Evolutionary conservation across 192 early-diverging fungal species (phyloP).

Genomic region (Coemansia interrupta): DNA sequence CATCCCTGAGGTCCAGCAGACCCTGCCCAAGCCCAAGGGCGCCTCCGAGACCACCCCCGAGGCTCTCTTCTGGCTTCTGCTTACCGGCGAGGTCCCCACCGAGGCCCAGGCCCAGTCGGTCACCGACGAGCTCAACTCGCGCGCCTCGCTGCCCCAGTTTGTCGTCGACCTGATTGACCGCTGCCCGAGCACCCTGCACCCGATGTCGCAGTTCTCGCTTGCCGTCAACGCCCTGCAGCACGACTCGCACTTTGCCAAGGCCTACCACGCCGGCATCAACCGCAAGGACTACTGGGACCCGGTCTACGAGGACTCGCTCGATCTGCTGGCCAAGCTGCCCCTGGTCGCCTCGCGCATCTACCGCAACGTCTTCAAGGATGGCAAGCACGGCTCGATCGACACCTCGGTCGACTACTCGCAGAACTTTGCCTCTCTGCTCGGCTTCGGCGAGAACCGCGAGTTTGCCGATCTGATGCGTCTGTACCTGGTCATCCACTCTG

Average conservation of each 20-base stretch:
- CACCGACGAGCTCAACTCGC: constrained; percentile 95
- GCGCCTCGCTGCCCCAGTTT: constrained; percentile 85
- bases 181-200: constrained; percentile 97
- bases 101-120: constrained; percentile 82
- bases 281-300: constrained; percentile 97
- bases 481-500: constrained; percentile 99
- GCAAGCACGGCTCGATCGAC: constrained; percentile 85
- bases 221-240: constrained; percentile 97
- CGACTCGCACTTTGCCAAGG: constrained; percentile 95
- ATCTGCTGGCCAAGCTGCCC: constrained; percentile 98
- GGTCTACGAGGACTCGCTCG: constrained; percentile 94
- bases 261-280: constrained; percentile 86
- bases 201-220: constrained; percentile 97
- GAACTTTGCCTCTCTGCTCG: constrained; percentile 92
- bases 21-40: constrained; percentile 81
- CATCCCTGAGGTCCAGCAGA: constrained; percentile 93
- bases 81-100: constrained; percentile 96
- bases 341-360: constrained; percentile 97
- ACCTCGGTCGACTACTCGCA: constrained; percentile 87
- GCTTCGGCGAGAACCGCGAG: constrained; percentile 79
- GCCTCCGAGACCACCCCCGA: constrained; percentile 96
- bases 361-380: constrained; percentile 97
- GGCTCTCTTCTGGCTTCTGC: constrained; percentile 95
- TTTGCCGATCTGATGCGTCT: constrained; percentile 98
- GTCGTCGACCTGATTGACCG: constrained; percentile 97